These are phyloP conservation scores for Pseudomonodictys pantanalensis DNA, from an alignment of 495 filamentous ascomycete genomes.

Conservation along the genomic window DNA sequence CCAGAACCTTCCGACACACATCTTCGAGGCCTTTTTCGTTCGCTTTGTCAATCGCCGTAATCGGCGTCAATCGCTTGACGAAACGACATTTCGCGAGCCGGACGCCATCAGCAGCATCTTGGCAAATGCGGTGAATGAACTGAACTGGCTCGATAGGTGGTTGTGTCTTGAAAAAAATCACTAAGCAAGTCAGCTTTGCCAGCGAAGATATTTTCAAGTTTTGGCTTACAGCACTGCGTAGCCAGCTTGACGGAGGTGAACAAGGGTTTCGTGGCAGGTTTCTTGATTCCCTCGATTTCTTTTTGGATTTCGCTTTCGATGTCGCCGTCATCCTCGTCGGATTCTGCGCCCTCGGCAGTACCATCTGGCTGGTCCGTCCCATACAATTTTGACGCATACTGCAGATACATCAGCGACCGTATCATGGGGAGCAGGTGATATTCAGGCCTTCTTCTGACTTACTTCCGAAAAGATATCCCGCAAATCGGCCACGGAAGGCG, in stretches of 20 bases:
- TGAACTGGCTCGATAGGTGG: conserved; percentile 75
- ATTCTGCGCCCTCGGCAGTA: conserved; percentile 36
- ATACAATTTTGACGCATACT: conserved; percentile 63
- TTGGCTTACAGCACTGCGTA: conserved; percentile 66
- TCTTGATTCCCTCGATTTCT: conserved; percentile 67
- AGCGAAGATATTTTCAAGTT: neutral
- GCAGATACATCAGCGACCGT: conserved; percentile 4
- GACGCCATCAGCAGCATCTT: conserved; percentile 53
- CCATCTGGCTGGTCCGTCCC: conserved; percentile 39
- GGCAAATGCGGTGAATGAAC: conserved; percentile 72
- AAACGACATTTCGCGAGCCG: conserved; percentile 65
- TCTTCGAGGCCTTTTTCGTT: conserved; percentile 70
- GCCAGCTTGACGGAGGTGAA: conserved; percentile 70
- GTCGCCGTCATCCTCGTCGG: conserved; percentile 53
- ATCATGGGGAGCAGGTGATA: neutral
- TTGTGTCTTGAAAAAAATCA: conserved; percentile 63
- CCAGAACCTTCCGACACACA: conserved; percentile 67
- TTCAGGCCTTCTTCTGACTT: conserved; percentile 9
- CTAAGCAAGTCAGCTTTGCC: conserved; percentile 32
- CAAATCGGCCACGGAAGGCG: conserved; percentile 71
- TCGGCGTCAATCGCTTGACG: conserved; percentile 80
- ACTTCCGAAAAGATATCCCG: conserved; percentile 74
- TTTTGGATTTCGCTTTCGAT: conserved; percentile 81
- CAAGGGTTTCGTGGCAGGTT: conserved; percentile 45
- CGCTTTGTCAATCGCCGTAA: conserved; percentile 72